Conservation (phyloP, 1,284 basidiomycete species). For the Stygiomarasmius scandens region DNA sequence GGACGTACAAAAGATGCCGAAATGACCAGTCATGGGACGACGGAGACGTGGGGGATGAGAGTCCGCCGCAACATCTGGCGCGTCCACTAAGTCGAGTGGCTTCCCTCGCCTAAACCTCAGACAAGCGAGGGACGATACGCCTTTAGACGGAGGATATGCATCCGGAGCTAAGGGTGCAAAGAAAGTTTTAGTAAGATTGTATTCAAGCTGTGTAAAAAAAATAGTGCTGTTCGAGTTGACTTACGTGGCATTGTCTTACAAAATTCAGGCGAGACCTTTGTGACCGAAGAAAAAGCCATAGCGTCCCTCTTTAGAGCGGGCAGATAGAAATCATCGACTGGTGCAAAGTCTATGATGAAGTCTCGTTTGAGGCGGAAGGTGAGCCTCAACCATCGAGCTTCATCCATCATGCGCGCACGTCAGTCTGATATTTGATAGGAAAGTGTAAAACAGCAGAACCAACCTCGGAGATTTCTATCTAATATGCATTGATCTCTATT, state of each 20-base stretch:
- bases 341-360: constrained; percentile 6
- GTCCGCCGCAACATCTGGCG: constrained; percentile 17
- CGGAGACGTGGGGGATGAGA: constrained; percentile 15
- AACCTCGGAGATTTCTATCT: constrained; percentile 7
- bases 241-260: constrained; percentile 19
- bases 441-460: background rate
- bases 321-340: constrained; percentile 8
- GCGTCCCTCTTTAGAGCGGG: background rate
- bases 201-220: background rate
- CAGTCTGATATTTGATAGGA: too few relatives aligned
- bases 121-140: constrained; percentile 10
- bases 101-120: constrained; percentile 5
- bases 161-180: constrained; percentile 24
- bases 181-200: too few relatives aligned
- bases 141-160: constrained; percentile 17
- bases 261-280: background rate
- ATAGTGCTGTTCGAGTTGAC: constrained; percentile 1
- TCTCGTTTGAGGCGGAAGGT: constrained; percentile 11
- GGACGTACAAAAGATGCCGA: constrained; percentile 35
- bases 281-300: background rate
- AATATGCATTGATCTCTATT: constrained; percentile 5
- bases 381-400: constrained; percentile 8
- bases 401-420: background rate
- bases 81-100: constrained; percentile 5
- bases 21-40: constrained; percentile 29